Evolutionary conservation across 2,329 filamentous ascomycete species (phyloP), one percentile per base, ranked within the genome.

Genomic region (Botrytis cinerea): DNA sequence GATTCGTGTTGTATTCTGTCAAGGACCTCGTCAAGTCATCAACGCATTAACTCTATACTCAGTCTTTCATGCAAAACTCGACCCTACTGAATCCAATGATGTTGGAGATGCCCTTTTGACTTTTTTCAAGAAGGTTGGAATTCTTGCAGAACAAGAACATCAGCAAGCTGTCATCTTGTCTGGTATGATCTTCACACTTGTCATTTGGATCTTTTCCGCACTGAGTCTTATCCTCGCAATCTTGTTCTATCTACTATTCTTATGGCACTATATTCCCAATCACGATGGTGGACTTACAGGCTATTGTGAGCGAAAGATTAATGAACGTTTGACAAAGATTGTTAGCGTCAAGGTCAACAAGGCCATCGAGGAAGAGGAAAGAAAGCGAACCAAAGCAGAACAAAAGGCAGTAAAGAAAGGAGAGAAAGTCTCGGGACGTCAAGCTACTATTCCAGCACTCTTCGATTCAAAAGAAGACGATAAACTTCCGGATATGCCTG

Each of bases 291-390:
- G 92, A 12, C 86, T 99, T 45, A 89, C 90, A 8, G 90, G 91
- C 40, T 99, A 97, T 84, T 98, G 96, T 81, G 92, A 93, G 75
- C 91, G 94, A 63, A 98, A 98, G 84, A 91, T 97, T 81, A 97
- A 97, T 83, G 91, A 89, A 79, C 87, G 94, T 77, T 86, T 99
- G 77, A 92, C 92, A 80, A 90, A 90, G 77, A 96, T 98, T 77
- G 95, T 98, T 6, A 90, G 90, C 72, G 88, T 86, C 79, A 98
- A 96, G 83, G 93, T 97, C 79, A 94, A 96, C 83, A 95, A 94
- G 82, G 95, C 94, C 0, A 84, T 98, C 40, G 92, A 91, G 70
- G 94, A 94, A 78, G 92, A 96, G 71, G 90, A 92, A 81, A 86
- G 85, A 75, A 88, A 87, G 78, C 85, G 87, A 77, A 83, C 83